Evolutionary conservation across 2,329 filamentous ascomycete species (phyloP).

Genomic region (Huntiella savannae): DNA sequence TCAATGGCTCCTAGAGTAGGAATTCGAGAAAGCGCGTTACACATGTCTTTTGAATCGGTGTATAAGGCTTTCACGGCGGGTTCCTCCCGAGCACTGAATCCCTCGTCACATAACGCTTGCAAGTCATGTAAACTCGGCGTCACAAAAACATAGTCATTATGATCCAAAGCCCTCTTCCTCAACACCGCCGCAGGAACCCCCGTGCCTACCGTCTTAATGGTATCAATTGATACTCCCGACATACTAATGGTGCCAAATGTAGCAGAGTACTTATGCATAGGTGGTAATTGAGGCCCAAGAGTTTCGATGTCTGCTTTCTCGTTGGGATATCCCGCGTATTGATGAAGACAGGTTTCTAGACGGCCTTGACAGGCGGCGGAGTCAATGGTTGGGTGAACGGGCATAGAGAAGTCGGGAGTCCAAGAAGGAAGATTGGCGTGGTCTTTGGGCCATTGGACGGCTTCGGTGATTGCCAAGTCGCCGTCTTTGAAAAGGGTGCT

Average conservation of each 20-base stretch:
- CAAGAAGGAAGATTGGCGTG: not conserved
- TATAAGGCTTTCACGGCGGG: too few relatives aligned
- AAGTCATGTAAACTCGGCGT: too few relatives aligned
- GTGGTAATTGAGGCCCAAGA: conserved; percentile 1
- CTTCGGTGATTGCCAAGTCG: conserved; percentile 1
- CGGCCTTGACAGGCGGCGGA: not conserved
- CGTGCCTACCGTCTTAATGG: not conserved
- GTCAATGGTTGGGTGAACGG: conserved; percentile 4
- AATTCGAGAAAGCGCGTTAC: too few relatives aligned
- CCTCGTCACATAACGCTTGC: too few relatives aligned
- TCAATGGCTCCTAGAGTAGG: too few relatives aligned
- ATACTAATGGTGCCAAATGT: conserved; percentile 1
- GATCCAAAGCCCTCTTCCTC: too few relatives aligned
- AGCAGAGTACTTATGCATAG: not conserved
- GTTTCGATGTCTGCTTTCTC: not conserved
- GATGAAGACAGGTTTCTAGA: not conserved
- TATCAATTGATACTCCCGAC: conserved; percentile 4
- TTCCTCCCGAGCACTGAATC: too few relatives aligned
- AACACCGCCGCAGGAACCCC: too few relatives aligned
- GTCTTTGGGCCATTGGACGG: conserved; percentile 5
- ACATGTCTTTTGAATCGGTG: too few relatives aligned
- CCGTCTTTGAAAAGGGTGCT: conserved; percentile 1
- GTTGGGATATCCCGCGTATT: not conserved
- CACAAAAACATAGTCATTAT: too few relatives aligned
- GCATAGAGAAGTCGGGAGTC: conserved; percentile 5